Evolutionary conservation across 148 eudicot genomes (phyloP).

Genomic region (Salicornia ramosissima): DNA sequence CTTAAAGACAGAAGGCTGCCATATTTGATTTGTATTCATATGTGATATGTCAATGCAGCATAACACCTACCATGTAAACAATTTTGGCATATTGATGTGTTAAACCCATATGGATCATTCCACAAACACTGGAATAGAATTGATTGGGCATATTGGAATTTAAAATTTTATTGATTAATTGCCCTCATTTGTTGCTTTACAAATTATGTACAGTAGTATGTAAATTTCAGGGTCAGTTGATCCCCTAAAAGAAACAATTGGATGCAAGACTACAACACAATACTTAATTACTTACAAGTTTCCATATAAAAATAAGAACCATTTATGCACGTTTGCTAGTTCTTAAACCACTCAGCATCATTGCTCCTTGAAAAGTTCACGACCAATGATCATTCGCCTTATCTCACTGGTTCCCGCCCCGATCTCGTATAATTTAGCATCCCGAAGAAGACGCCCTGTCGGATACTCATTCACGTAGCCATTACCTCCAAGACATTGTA

Average conservation of each 20-base stretch:
- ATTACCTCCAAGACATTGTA: conserved; percentile 94
- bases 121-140: too few relatives aligned
- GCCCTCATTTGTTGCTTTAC: not conserved
- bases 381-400: conserved; percentile 83
- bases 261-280: not conserved
- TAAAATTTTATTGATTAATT: not conserved
- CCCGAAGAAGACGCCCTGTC: conserved; percentile 91
- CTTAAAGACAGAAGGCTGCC: too few relatives aligned
- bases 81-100: too few relatives aligned
- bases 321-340: not conserved
- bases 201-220: not conserved
- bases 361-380: conserved; percentile 74
- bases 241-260: not conserved
- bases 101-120: too few relatives aligned
- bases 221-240: not conserved
- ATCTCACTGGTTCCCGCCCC: conserved; percentile 99
- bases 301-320: not conserved
- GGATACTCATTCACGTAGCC: conserved; percentile 95
- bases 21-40: too few relatives aligned
- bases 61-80: too few relatives aligned
- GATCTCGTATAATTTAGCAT: conserved; percentile 92
- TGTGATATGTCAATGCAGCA: too few relatives aligned
- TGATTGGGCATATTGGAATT: too few relatives aligned
- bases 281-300: not conserved
- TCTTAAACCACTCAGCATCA: conserved; percentile 19